Base-by-base conservation (phyloP, 1,139 yeast species). In the Candida pseudoviswanathii region DNA sequence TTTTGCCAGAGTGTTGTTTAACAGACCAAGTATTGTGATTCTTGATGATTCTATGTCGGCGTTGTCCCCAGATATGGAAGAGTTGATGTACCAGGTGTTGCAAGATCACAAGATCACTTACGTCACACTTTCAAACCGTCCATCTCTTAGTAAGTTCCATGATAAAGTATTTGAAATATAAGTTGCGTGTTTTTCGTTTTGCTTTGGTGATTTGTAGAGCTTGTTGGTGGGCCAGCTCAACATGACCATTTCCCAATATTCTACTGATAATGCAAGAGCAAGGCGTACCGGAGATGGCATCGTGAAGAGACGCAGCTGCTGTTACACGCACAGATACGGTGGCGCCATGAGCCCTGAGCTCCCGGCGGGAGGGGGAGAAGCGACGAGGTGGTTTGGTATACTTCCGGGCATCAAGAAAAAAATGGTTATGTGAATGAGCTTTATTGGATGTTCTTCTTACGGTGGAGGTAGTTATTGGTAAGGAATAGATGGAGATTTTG, bases 41-140 rank as follows among this genome's bases (percentile, higher is more conserved):
- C 78, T 92, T 56, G 98, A 92, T 68, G 97, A 92, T 67, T 89
- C 96, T 32, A 92, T 97, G 8, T 89, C 91, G 63, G 97, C 98
- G 0, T 94, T 92, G 11, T 84, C 92, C 51, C 86, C 89, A 36
- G 98, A 92, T 66, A 92, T 89, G 64, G 98, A 92, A 67, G 97
- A 92, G 57, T 81, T 85, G 55, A 75, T 92, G 52, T 92, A 91
- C 67, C 96, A 89, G 62, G 68, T 86, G 55, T 77, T 92, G 65
- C 87, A 84, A 61, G 73, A 72, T 51, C 84, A 84, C 60, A 81
- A 84, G 43, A 87, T 90, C 63, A 87, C 96, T 1, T 82, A 89
- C 55, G 81, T 92, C 51, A 90, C 97, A 1, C 81, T 92, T 54
- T 84, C 92, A 44, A 97, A 91, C 66, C 81, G 97, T 48, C 96